Evolutionary conservation across 495 filamentous ascomycete genomes (phyloP), one percentile per base, ranked within the genome.

Genomic region (Terfezia claveryi): DNA sequence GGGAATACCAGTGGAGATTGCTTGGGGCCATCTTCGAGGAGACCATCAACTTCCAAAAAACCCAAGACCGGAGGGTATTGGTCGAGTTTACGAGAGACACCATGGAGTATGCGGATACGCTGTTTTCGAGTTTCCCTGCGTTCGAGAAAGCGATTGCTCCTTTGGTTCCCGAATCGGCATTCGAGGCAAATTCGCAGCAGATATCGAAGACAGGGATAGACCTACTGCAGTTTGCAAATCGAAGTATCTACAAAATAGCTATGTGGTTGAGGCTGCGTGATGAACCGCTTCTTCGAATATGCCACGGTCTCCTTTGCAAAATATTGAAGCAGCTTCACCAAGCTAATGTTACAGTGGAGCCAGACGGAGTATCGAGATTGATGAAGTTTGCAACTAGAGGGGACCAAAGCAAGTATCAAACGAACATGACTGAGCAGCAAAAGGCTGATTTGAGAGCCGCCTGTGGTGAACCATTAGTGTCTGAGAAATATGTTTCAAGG

Each of bases 61-160:
- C 76, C 10, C 73, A 78, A 55, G 80, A 88, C 32, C 85, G 84
- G 66, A 68, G 73, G 14, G 70, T 74, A 23, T 83, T 98, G 84
- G 77, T 82, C 63, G 83, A 96, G 52, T 95, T 96, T 59, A 91
- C 85, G 62, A 78, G 91, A 58, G 85, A 95, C 61, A 81, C 82
- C 32, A 96, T 96, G 73, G 83, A 95, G 58, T 83, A 94, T 61
- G 87, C 87, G 2, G 83, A 94, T 62, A 74, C 76, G 20, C 72
- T 94, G 4, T 84, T 96, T 61, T 79, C 82, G 53, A 57, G 57
- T n/a, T 65, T 62, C 50, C 64, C 62, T 62, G 62, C 62, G 50
- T 62, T 65, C 53, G 63, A 65, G 27, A 59, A 65, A 23, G 63
- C 63, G 38, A 53, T 65, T 44, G 49, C 56, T n/a, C 56, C 55